phyloP scores from a whole-genome alignment of 1,284 basidiomycete species.

The Austroboletus niveus region DNA sequence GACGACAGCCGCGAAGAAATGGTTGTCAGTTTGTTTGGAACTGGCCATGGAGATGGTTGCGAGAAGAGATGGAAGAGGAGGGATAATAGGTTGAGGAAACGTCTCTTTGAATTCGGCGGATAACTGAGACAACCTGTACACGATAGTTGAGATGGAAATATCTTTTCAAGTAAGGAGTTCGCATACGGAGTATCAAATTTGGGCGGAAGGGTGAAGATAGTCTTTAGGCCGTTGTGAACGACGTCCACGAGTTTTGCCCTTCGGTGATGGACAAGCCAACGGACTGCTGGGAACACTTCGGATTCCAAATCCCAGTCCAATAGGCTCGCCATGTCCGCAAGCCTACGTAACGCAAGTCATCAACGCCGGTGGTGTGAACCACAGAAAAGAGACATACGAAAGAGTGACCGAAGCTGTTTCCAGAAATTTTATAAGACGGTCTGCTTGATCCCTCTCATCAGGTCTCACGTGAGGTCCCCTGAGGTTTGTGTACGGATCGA shows the following conservation, averaged over 20 bases:
- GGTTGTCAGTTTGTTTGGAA: constrained; percentile 58
- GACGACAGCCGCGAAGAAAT: constrained; percentile 77
- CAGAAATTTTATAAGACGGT: constrained; percentile 66
- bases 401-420: constrained; percentile 64
- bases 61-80: constrained; percentile 72
- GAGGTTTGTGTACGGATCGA: constrained; percentile 61
- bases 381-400: constrained; percentile 46
- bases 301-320: constrained; percentile 86
- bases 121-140: constrained; percentile 58
- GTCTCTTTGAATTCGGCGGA: constrained; percentile 60
- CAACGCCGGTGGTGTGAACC: neutral
- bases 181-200: constrained; percentile 68
- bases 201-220: constrained; percentile 75
- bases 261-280: constrained; percentile 88
- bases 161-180: neutral
- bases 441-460: constrained; percentile 65
- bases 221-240: constrained; percentile 79
- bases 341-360: constrained; percentile 40
- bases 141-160: neutral
- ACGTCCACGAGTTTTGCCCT: constrained; percentile 88
- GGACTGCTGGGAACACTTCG: constrained; percentile 84
- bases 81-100: constrained; percentile 66
- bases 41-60: constrained; percentile 69
- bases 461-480: constrained; percentile 58
- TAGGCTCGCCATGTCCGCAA: constrained; percentile 83